Percentiles rank a stretch among this genome's conserved stretches.
Conservation (phyloP, 441 rosid species). For the Bruguiera hainesii region DNA sequence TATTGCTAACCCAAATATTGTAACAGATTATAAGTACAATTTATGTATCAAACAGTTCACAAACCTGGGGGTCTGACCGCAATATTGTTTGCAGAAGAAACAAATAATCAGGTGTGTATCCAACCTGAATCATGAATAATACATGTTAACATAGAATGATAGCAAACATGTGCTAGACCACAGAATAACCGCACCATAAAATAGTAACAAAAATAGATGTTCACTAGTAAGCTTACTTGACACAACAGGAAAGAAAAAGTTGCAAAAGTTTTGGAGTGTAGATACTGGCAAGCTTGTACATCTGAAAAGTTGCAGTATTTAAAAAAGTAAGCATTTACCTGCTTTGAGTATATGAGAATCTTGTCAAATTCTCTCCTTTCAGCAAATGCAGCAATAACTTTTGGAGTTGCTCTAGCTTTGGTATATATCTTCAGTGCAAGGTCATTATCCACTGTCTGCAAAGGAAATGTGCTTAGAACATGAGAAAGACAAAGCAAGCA, state of each 20-base stretch:
- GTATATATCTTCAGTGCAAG: slow-evolving; percentile 95
- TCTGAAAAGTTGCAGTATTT: not conserved
- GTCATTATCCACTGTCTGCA: slow-evolving; percentile 99
- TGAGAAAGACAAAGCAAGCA: not conserved
- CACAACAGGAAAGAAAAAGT: no score
- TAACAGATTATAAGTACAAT: no score
- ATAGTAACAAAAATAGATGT: not conserved
- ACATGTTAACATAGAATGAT: no score
- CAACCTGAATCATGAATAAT: slow-evolving; percentile 52
- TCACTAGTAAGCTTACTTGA: no score
- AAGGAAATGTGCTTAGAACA: slow-evolving; percentile 10
- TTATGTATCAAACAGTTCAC: not conserved
- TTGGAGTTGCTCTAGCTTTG: slow-evolving; percentile 99
- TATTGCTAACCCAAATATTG: no score
- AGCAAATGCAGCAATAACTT: slow-evolving; percentile 99
- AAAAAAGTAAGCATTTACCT: slow-evolving; percentile 44
- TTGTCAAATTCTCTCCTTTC: slow-evolving; percentile 99
- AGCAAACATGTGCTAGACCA: slow-evolving; percentile 5
- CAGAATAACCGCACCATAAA: slow-evolving; percentile 9
- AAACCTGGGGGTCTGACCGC: slow-evolving; percentile 97
- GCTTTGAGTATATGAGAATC: slow-evolving; percentile 96
- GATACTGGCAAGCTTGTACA: no score
- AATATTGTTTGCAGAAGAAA: slow-evolving; percentile 99
- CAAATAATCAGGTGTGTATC: slow-evolving; percentile 97
- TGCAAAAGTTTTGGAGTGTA: no score